phyloP scores from a whole-genome alignment of 192 early-diverging fungal species.

The Glomus cerebriforme region DNA sequence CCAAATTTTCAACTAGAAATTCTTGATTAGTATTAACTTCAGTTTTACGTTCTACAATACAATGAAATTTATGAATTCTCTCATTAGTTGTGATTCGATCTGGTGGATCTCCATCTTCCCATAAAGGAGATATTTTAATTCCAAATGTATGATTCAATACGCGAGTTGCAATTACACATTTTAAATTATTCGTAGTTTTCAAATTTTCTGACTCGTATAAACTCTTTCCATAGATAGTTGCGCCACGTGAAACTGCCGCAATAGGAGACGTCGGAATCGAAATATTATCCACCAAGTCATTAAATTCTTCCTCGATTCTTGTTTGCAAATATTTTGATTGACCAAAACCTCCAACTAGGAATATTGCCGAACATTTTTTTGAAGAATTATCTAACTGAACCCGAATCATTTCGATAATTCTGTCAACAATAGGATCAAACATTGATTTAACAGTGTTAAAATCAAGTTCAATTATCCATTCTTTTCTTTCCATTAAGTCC shows the following conservation, averaged over 20 bases:
- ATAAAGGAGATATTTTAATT: neutral
- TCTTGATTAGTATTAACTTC: neutral
- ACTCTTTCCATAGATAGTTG: slow-evolving; percentile 47
- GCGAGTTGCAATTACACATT: neutral
- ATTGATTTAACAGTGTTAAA: slow-evolving; percentile 49
- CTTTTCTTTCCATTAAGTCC: slow-evolving; percentile 41
- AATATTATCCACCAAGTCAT: slow-evolving; percentile 40
- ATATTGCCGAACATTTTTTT: slow-evolving; percentile 49
- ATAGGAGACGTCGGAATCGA: slow-evolving; percentile 53
- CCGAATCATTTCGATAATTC: slow-evolving; percentile 54
- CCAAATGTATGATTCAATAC: neutral
- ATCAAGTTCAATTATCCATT: slow-evolving; percentile 41
- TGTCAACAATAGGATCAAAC: slow-evolving; percentile 57
- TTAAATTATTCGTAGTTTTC: neutral
- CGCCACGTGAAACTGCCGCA: slow-evolving; percentile 54
- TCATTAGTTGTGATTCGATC: neutral
- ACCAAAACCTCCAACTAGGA: slow-evolving; percentile 60
- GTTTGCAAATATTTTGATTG: slow-evolving; percentile 52
- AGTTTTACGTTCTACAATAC: neutral
- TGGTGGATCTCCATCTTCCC: neutral
- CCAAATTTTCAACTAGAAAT: neutral
- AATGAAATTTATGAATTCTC: neutral
- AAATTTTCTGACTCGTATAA: neutral
- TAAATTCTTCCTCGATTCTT: slow-evolving; percentile 50
- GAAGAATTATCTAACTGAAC: slow-evolving; percentile 49